phyloP scores from a whole-genome alignment of 2,329 filamentous ascomycete species.

The Diplocarpon mali region DNA sequence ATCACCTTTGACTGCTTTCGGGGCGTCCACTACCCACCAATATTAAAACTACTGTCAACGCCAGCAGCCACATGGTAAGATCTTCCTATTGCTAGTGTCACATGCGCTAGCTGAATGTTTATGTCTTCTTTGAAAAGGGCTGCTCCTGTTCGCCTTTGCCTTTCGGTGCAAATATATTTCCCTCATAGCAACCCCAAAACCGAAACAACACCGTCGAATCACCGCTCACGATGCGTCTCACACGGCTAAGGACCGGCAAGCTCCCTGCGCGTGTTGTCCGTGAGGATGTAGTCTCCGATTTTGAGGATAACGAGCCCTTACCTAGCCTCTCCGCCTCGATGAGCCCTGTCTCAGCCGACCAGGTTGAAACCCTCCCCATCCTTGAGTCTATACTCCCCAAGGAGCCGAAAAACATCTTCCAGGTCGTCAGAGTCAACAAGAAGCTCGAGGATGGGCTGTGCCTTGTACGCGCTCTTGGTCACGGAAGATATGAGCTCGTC shows the following conservation, averaged over 20 bases:
- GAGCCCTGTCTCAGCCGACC: neutral
- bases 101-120: too few species aligned
- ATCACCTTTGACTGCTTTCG: too few species aligned
- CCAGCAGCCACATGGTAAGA: too few species aligned
- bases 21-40: too few species aligned
- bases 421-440: slow-evolving; percentile 7
- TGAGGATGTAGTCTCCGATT: neutral
- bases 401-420: slow-evolving; percentile 3
- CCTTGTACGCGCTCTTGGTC: slow-evolving; percentile 11
- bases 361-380: neutral
- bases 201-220: neutral
- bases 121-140: too few species aligned
- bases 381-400: neutral
- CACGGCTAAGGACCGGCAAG: slow-evolving; percentile 2
- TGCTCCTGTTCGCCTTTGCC: too few species aligned
- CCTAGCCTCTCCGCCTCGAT: neutral
- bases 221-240: slow-evolving; percentile 1
- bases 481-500: slow-evolving; percentile 14
- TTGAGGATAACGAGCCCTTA: neutral
- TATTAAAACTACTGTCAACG: too few species aligned
- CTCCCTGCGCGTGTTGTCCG: neutral
- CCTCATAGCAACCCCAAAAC: too few species aligned
- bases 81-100: too few species aligned
- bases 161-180: too few species aligned
- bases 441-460: slow-evolving; percentile 14